Evolutionary conservation across 768 basidiomycete species (phyloP).

Genomic region (Mycena chlorophos): DNA sequence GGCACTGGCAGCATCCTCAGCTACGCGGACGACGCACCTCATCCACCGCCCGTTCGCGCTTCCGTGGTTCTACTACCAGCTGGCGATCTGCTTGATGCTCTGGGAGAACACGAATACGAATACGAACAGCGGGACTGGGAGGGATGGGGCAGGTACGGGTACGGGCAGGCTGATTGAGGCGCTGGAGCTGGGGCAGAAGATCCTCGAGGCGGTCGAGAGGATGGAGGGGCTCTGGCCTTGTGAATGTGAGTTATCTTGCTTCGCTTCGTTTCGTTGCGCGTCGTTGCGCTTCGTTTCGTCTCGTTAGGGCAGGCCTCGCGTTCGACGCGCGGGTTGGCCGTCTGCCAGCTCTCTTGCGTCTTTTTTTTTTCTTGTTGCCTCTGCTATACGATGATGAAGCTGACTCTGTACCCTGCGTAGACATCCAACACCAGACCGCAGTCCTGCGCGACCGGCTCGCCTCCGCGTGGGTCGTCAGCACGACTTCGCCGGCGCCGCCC

Average conservation of each 20-base stretch:
- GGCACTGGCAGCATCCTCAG: not conserved
- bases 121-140: not conserved
- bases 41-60: not conserved
- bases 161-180: too few relatives aligned
- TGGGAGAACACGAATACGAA: not conserved
- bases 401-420: not conserved
- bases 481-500: too few relatives aligned
- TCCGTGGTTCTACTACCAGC: constrained; percentile 2
- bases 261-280: not conserved
- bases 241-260: not conserved
- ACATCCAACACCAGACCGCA: not conserved
- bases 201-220: not conserved
- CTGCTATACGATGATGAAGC: not conserved
- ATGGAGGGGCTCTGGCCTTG: not conserved
- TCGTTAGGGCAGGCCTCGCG: too few relatives aligned
- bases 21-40: not conserved
- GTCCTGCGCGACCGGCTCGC: not conserved
- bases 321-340: too few relatives aligned
- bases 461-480: too few relatives aligned
- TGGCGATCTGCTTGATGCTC: not conserved
- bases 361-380: too few relatives aligned
- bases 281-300: too few relatives aligned
- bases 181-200: not conserved
- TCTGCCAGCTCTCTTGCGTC: too few relatives aligned
- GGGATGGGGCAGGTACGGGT: too few relatives aligned